phyloP scores from a whole-genome alignment of 345 rosid species.

The Populus euphratica region DNA sequence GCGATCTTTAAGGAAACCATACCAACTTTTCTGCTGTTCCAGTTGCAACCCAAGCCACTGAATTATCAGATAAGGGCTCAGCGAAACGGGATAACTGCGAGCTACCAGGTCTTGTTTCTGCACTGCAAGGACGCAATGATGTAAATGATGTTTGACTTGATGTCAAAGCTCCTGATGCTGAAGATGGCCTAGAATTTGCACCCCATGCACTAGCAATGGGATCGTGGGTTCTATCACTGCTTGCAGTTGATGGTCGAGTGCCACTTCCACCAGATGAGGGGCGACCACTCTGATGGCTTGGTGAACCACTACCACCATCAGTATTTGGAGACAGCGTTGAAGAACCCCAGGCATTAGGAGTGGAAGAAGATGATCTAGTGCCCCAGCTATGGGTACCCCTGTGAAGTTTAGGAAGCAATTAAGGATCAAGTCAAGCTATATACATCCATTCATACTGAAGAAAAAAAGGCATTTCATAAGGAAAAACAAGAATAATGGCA shows the following conservation, averaged over 20 bases:
- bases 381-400: slow-evolving; percentile 99
- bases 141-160: slow-evolving; percentile 63
- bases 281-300: slow-evolving; percentile 69
- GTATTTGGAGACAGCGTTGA: slow-evolving; percentile 61
- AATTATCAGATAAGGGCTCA: slow-evolving; percentile 62
- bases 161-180: slow-evolving; percentile 82
- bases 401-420: slow-evolving; percentile 12
- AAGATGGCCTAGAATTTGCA: slow-evolving; percentile 86
- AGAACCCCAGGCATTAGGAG: slow-evolving; percentile 90
- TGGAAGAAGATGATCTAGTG: slow-evolving; percentile 59
- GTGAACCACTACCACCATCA: slow-evolving; percentile 74
- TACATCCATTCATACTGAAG: background rate
- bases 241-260: slow-evolving; percentile 90
- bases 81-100: slow-evolving; percentile 98
- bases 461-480: background rate
- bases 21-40: slow-evolving; percentile 65
- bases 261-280: slow-evolving; percentile 97
- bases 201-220: slow-evolving; percentile 58
- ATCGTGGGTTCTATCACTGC: slow-evolving; percentile 76
- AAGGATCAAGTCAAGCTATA: slow-evolving; percentile 3
- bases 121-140: slow-evolving; percentile 88
- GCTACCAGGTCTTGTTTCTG: slow-evolving; percentile 98
- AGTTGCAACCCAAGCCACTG: slow-evolving; percentile 54
- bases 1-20: slow-evolving; percentile 13
- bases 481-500: background rate